These are phyloP conservation scores for Phytophthora pini DNA, from an alignment of 352 stramenopile genomes.

Conservation along the genomic window DNA sequence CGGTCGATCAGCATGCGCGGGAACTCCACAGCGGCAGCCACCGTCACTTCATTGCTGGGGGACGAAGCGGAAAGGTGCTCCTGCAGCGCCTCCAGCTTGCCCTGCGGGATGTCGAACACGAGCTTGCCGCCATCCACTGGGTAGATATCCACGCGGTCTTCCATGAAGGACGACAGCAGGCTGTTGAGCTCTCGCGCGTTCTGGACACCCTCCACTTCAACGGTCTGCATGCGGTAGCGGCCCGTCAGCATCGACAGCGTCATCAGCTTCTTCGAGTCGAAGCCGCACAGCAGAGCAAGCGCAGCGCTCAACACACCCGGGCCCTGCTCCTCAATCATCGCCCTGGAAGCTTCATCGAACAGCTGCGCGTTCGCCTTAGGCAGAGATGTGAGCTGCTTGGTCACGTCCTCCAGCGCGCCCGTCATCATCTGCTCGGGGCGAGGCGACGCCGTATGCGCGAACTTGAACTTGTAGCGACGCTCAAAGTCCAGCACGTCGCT, in stretches of 20 bases:
- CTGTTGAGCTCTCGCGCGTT: conserved; percentile 57
- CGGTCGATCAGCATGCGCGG: conserved; percentile 59
- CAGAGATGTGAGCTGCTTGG: conserved; percentile 58
- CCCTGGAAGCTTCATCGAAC: conserved; percentile 65
- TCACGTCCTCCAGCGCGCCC: conserved; percentile 56
- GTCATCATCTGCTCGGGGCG: conserved; percentile 71
- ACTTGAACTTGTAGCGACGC: conserved; percentile 80
- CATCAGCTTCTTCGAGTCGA: conserved; percentile 72
- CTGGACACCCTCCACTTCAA: conserved; percentile 61
- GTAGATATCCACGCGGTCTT: conserved; percentile 59
- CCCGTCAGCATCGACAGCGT: conserved; percentile 83
- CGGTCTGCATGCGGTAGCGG: conserved; percentile 65
- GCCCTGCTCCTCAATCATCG: conserved; percentile 67
- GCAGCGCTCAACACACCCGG: conserved; percentile 64
- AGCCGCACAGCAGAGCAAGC: conserved; percentile 76
- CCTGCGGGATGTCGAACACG: conserved; percentile 70
- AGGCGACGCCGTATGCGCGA: conserved; percentile 61
- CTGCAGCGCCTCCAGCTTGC: conserved; percentile 54
- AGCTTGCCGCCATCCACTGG: conserved; percentile 64
- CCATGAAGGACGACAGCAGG: conserved; percentile 51
- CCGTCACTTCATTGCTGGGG: conserved; percentile 39
- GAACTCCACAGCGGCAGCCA: conserved; percentile 61
- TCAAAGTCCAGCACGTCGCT: conserved; percentile 81
- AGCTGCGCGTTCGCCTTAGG: conserved; percentile 49
- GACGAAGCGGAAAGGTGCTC: conserved; percentile 44